Evolutionary conservation across 83 land plant genomes (phyloP).

Genomic region (Diphasiastrum complanatum): DNA sequence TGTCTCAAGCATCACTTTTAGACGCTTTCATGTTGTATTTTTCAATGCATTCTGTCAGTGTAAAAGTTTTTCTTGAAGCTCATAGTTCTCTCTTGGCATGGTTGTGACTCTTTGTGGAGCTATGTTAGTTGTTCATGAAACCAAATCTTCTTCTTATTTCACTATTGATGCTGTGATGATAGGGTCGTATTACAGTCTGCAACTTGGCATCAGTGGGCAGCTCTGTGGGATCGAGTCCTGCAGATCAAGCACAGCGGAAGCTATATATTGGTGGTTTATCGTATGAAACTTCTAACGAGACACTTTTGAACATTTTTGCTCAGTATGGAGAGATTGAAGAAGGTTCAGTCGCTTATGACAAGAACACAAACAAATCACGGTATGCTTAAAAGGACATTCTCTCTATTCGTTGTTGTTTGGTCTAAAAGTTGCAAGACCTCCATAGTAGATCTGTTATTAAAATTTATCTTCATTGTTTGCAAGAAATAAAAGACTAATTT

Average conservation of each 20-base stretch:
- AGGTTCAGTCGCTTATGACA: slow-evolving; percentile 80
- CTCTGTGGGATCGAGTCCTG: slow-evolving; percentile 24
- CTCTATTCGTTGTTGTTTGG: neutral
- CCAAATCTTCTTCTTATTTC: too few species aligned
- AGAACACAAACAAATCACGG: slow-evolving; percentile 60
- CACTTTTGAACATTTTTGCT: slow-evolving; percentile 47
- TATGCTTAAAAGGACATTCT: neutral
- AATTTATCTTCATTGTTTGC: too few species aligned
- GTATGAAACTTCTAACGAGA: slow-evolving; percentile 56
- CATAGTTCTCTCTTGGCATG: too few species aligned
- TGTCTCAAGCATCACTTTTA: too few species aligned
- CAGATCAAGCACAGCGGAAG: slow-evolving; percentile 64
- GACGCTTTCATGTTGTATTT: too few species aligned
- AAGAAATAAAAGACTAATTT: neutral
- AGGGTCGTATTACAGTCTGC: slow-evolving; percentile 74
- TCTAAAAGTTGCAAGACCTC: neutral
- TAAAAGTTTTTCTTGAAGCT: too few species aligned
- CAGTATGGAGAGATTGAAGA: slow-evolving; percentile 82
- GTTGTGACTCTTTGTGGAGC: too few species aligned
- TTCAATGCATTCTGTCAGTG: too few species aligned
- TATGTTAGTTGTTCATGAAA: too few species aligned
- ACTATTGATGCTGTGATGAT: neutral
- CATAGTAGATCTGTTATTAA: slow-evolving; percentile 7
- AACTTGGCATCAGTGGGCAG: slow-evolving; percentile 59
- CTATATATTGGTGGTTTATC: slow-evolving; percentile 69